Evolutionary conservation across 78 protist genomes (phyloP).

Genomic region (Pelomyxa schiedti): DNA sequence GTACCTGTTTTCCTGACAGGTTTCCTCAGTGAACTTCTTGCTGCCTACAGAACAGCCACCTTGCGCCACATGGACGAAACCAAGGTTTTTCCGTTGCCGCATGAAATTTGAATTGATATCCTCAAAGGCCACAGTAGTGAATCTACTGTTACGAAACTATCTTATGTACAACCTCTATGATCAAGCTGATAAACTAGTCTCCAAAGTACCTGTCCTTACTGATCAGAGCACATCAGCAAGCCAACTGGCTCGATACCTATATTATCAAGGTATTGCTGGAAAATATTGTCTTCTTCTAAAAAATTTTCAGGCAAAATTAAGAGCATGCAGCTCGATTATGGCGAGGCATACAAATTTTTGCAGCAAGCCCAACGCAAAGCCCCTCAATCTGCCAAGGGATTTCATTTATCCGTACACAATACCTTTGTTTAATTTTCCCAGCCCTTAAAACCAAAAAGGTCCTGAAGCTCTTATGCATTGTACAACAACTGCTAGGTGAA

Average conservation of each 20-base stretch:
- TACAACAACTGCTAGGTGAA: constrained; percentile 72
- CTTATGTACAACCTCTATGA: constrained; percentile 41
- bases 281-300: too few relatives aligned
- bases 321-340: constrained; percentile 70
- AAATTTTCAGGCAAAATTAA: constrained; percentile 58
- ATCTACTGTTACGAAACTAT: constrained; percentile 56
- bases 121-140: constrained; percentile 31
- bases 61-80: neutral
- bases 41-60: neutral
- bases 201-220: constrained; percentile 42
- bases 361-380: constrained; percentile 70
- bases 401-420: too few relatives aligned
- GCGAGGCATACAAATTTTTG: constrained; percentile 32
- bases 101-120: neutral
- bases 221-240: constrained; percentile 18
- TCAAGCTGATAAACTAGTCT: constrained; percentile 60
- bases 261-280: too few relatives aligned
- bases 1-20: neutral
- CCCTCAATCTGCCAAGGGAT: constrained; percentile 72
- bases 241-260: constrained; percentile 71
- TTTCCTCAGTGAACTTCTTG: neutral
- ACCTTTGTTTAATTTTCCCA: too few relatives aligned
- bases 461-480: constrained; percentile 52
- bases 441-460: too few relatives aligned
- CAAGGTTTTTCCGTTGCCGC: neutral